phyloP scores from a whole-genome alignment of 768 basidiomycete genomes.

The Trametes punicea region DNA sequence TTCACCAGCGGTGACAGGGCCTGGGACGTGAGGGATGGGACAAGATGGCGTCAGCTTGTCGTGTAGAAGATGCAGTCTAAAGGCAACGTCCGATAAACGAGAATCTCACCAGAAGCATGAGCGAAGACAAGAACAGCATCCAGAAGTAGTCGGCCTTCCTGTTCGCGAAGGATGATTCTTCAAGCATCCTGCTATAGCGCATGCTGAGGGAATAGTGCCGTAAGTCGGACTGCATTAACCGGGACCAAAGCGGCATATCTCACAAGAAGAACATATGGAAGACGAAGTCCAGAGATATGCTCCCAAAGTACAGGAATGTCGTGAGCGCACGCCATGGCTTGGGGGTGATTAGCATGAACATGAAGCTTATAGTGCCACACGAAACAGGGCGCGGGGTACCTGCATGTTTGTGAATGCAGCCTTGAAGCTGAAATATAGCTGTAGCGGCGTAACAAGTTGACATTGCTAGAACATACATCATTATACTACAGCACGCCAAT shows the following conservation, averaged over 20 bases:
- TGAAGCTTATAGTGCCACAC: not conserved
- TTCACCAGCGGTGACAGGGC: constrained; percentile 84
- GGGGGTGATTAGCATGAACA: not conserved
- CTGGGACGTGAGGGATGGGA: constrained; percentile 33
- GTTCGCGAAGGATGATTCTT: constrained; percentile 94
- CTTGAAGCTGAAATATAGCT: constrained; percentile 90
- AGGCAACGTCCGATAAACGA: too few species aligned
- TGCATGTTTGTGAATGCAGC: constrained; percentile 79
- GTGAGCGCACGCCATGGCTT: constrained; percentile 87
- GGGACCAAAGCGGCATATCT: constrained; percentile 28
- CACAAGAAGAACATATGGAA: constrained; percentile 99
- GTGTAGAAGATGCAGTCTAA: too few species aligned
- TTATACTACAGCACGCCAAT: not conserved
- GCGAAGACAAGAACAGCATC: constrained; percentile 80
- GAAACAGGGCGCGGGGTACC: constrained; percentile 35
- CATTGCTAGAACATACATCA: constrained; percentile 64
- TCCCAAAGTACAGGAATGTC: constrained; percentile 96
- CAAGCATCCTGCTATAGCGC: constrained; percentile 95
- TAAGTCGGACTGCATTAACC: not conserved
- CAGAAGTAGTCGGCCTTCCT: constrained; percentile 93
- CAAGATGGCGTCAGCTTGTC: not conserved
- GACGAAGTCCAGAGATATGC: constrained; percentile 88
- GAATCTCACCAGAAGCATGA: constrained; percentile 88
- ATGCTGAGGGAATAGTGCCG: constrained; percentile 52
- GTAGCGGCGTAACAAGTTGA: constrained; percentile 83